Evolutionary conservation across 2,329 filamentous ascomycete genomes (phyloP).

Genomic region (Phialophora verrucosa): DNA sequence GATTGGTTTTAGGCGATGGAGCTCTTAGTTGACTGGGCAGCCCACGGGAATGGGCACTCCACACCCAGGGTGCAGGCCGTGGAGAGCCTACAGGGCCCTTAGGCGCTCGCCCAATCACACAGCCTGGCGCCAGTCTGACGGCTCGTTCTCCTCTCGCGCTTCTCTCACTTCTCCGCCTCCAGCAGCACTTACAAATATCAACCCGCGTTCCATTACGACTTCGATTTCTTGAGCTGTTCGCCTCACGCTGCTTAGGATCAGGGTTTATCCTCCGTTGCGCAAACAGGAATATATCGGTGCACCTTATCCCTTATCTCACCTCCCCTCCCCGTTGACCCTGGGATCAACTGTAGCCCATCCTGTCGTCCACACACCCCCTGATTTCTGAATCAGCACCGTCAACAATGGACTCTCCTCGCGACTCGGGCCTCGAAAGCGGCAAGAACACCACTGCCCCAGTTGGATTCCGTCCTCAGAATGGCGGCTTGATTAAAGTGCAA

Average conservation of each 20-base stretch:
- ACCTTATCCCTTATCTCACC: neutral
- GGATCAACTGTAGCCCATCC: constrained; percentile 14
- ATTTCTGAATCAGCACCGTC: constrained; percentile 19
- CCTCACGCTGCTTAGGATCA: neutral
- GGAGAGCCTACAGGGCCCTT: neutral
- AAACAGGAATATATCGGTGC: constrained; percentile 5
- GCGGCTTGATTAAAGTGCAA: constrained; percentile 70
- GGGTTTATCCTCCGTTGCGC: neutral
- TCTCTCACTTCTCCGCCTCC: constrained; percentile 4
- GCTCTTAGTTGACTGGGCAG: constrained; percentile 1
- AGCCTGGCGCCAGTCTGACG: constrained; percentile 10
- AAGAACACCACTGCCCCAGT: constrained; percentile 43
- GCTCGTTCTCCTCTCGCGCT: constrained; percentile 13
- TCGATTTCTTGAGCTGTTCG: constrained; percentile 6
- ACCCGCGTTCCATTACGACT: constrained; percentile 20
- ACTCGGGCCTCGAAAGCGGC: constrained; percentile 40
- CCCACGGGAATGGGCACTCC: neutral
- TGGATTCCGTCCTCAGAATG: constrained; percentile 57
- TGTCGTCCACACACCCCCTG: constrained; percentile 33
- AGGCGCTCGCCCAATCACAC: constrained; percentile 18
- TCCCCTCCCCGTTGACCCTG: neutral
- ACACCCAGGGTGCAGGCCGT: constrained; percentile 1
- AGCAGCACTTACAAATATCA: constrained; percentile 9
- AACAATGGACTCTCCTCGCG: constrained; percentile 37
- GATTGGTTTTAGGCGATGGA: constrained; percentile 14